Conservation (phyloP, 345 rosid species). For the Microcos paniculata region DNA sequence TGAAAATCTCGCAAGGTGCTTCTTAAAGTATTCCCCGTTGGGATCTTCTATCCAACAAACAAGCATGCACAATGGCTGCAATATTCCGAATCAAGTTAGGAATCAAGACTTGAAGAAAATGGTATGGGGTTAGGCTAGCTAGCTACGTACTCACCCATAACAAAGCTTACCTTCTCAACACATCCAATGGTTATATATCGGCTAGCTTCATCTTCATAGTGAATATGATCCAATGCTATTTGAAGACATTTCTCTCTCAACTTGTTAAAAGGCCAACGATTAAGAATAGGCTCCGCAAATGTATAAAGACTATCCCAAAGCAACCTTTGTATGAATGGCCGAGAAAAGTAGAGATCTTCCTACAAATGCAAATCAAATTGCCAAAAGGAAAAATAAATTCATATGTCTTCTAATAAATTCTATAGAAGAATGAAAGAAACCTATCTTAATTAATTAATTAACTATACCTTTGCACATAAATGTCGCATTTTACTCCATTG, state of each 20-base stretch:
- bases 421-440: no score
- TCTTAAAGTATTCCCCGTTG: conserved; percentile 57
- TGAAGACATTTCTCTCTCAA: neutral
- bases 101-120: no score
- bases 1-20: conserved; percentile 20
- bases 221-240: conserved; percentile 33
- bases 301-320: neutral
- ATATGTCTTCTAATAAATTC: no score
- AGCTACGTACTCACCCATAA: no score
- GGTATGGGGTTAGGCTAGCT: no score
- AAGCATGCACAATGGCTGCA: conserved; percentile 53
- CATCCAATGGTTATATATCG: conserved; percentile 61
- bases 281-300: neutral
- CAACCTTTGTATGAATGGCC: neutral
- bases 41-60: conserved; percentile 86
- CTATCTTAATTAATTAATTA: neutral
- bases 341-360: neutral
- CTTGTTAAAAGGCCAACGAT: neutral
- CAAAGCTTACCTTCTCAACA: conserved; percentile 61
- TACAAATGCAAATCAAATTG: no score
- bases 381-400: neutral
- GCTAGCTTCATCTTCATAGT: conserved; percentile 26
- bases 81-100: no score
- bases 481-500: no score
- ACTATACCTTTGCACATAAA: no score